Evolutionary conservation across 179 eudicot genomes (phyloP).

Genomic region (Sideroxylon spinosum): DNA sequence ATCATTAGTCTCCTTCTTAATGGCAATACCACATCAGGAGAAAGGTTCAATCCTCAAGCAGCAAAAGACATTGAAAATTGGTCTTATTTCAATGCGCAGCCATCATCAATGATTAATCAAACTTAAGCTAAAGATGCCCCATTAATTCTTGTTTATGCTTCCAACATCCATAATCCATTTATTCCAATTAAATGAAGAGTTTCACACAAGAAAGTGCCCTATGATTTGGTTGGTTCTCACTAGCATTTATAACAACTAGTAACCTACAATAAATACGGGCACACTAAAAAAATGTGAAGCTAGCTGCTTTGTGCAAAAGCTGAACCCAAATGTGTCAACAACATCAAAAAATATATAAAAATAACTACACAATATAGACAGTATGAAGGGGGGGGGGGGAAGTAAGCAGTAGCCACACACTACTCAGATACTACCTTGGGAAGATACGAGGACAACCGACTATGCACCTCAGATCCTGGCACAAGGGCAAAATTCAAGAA

Average conservation of each 20-base stretch:
- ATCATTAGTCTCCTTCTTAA: too few relatives aligned
- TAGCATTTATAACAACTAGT: background rate
- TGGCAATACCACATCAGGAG: background rate
- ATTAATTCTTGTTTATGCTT: background rate
- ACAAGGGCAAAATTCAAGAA: conserved; percentile 67
- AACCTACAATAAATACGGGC: too few relatives aligned
- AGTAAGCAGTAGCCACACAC: background rate
- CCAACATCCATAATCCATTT: background rate
- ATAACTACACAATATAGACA: background rate
- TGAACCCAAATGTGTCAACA: too few relatives aligned
- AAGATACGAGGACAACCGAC: conserved; percentile 55
- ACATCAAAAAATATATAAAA: too few relatives aligned
- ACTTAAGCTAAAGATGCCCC: background rate
- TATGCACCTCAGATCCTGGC: conserved; percentile 70
- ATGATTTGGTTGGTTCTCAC: background rate
- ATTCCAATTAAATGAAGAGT: background rate
- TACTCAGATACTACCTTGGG: conserved; percentile 54
- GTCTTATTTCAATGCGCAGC: too few relatives aligned
- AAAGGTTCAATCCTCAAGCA: background rate
- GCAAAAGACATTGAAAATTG: too few relatives aligned
- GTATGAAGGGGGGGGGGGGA: background rate
- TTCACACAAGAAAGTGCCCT: background rate
- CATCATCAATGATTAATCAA: background rate
- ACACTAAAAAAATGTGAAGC: too few relatives aligned
- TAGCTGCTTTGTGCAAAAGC: too few relatives aligned